A percentile compares a stretch with the other conserved stretches of the same genome.
Evolutionary conservation across 139 green algal genomes (phyloP).

Genomic region (Pycnococcus provasolii): DNA sequence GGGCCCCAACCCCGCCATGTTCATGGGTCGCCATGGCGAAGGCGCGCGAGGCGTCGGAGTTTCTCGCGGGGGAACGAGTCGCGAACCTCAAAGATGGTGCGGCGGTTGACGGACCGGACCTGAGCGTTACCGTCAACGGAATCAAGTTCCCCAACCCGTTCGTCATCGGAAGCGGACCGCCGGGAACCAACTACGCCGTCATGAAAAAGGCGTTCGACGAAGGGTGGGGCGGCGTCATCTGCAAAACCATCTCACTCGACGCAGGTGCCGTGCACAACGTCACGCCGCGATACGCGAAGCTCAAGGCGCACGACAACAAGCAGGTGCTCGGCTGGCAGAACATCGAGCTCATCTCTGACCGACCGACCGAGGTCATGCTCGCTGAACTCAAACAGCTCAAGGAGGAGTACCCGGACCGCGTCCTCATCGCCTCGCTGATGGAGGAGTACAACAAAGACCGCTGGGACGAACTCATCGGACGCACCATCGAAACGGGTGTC

Average conservation of each 20-base stretch:
- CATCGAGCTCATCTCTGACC: slow-evolving; percentile 89
- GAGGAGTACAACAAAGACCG: slow-evolving; percentile 64
- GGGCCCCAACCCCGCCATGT: no score
- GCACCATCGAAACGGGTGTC: slow-evolving; percentile 74
- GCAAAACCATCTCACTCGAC: slow-evolving; percentile 84
- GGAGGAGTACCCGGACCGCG: slow-evolving; percentile 75
- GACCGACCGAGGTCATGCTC: slow-evolving; percentile 87
- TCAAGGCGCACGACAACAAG: slow-evolving; percentile 42
- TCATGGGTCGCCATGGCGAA: no score
- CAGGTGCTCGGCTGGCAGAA: slow-evolving; percentile 87
- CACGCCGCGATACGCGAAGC: slow-evolving; percentile 85
- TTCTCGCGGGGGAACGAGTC: background rate
- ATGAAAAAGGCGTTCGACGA: slow-evolving; percentile 86
- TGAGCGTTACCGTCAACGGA: slow-evolving; percentile 71
- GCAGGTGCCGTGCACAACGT: slow-evolving; percentile 87
- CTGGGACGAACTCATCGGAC: slow-evolving; percentile 87
- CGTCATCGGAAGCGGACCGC: slow-evolving; percentile 78
- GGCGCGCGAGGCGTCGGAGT: no score
- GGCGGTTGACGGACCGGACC: slow-evolving; percentile 49
- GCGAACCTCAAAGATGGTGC: slow-evolving; percentile 1
- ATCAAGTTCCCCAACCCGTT: slow-evolving; percentile 94
- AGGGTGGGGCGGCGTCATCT: slow-evolving; percentile 94
- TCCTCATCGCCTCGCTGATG: slow-evolving; percentile 95
- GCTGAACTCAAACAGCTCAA: slow-evolving; percentile 60
- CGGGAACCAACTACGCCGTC: slow-evolving; percentile 81